Conservation (phyloP, 768 basidiomycete species). For the Pleurotus salmoneostramineus region DNA sequence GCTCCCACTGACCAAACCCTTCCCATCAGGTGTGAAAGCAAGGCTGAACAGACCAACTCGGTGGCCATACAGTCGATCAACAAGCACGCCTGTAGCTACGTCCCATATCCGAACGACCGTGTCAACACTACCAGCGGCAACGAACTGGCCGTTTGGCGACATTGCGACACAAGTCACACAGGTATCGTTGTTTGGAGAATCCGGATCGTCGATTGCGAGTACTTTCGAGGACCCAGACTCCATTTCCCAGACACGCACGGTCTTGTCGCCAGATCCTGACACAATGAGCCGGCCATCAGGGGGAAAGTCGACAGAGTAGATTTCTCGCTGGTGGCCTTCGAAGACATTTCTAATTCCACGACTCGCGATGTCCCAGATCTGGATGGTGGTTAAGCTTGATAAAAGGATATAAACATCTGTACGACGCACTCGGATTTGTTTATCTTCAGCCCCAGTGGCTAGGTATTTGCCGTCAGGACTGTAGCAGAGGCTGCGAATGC, state of each 20-base stretch:
- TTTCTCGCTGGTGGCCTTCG: slow-evolving; percentile 85
- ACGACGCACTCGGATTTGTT: slow-evolving; percentile 30
- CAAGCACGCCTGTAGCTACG: slow-evolving; percentile 56
- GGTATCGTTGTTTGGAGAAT: slow-evolving; percentile 31
- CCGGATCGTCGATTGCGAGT: slow-evolving; percentile 48
- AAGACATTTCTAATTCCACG: slow-evolving; percentile 72
- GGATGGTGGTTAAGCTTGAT: not conserved
- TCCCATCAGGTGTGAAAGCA: slow-evolving; percentile 91
- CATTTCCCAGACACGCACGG: slow-evolving; percentile 28
- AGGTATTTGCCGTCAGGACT: slow-evolving; percentile 91
- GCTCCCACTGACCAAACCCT: slow-evolving; percentile 87
- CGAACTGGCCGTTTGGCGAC: slow-evolving; percentile 65
- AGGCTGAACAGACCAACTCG: slow-evolving; percentile 83
- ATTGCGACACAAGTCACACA: slow-evolving; percentile 81
- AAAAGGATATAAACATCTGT: slow-evolving; percentile 18
- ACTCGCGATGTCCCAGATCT: slow-evolving; percentile 90
- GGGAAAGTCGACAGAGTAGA: slow-evolving; percentile 90
- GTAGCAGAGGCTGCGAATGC: slow-evolving; percentile 91
- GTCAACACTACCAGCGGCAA: slow-evolving; percentile 44
- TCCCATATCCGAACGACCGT: slow-evolving; percentile 73
- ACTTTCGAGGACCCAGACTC: slow-evolving; percentile 31
- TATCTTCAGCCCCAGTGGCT: slow-evolving; percentile 95
- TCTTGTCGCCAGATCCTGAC: slow-evolving; percentile 65
- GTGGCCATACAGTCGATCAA: slow-evolving; percentile 72
- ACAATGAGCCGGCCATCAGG: slow-evolving; percentile 72